A percentile compares a stretch with the other conserved stretches of the same genome.
phyloP scores from a whole-genome alignment of 768 basidiomycete genomes.

The Mycena polygramma region DNA sequence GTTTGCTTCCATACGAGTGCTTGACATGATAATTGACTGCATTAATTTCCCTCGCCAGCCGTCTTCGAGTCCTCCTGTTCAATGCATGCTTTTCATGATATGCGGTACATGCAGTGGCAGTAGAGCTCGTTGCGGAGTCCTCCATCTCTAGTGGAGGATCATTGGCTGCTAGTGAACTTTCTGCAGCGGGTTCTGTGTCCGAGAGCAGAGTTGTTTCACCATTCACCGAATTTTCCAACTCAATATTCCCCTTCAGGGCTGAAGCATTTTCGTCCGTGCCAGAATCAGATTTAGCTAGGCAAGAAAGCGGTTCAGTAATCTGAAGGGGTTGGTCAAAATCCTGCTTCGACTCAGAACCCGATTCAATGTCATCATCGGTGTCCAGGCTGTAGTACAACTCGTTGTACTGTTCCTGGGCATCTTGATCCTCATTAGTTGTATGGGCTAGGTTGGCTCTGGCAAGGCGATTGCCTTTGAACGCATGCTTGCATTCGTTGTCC shows the following conservation, averaged over 20 bases:
- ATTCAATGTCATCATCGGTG: conserved; percentile 20
- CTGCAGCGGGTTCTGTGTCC: no score
- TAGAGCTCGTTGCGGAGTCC: no score
- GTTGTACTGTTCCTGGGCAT: conserved; percentile 46
- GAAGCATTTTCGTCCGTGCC: no score
- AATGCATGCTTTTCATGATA: not conserved
- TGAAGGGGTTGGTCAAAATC: conserved; percentile 39
- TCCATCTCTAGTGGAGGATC: no score
- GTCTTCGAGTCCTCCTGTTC: not conserved
- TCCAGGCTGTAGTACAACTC: conserved; percentile 37
- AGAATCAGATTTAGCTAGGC: no score
- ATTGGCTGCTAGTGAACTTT: no score
- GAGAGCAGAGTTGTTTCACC: no score
- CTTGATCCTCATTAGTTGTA: conserved; percentile 23
- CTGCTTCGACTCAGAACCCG: conserved; percentile 2
- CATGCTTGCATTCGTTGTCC: conserved; percentile 22
- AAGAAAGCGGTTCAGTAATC: conserved; percentile 3
- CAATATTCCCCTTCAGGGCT: no score
- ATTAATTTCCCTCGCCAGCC: not conserved
- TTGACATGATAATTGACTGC: not conserved
- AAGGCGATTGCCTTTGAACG: not conserved
- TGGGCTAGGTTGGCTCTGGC: conserved; percentile 40
- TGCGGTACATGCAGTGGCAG: no score
- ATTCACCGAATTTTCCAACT: no score
- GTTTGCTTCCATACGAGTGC: not conserved